phyloP scores from a whole-genome alignment of 257 asterid species.

The Solanum lignicaule region DNA sequence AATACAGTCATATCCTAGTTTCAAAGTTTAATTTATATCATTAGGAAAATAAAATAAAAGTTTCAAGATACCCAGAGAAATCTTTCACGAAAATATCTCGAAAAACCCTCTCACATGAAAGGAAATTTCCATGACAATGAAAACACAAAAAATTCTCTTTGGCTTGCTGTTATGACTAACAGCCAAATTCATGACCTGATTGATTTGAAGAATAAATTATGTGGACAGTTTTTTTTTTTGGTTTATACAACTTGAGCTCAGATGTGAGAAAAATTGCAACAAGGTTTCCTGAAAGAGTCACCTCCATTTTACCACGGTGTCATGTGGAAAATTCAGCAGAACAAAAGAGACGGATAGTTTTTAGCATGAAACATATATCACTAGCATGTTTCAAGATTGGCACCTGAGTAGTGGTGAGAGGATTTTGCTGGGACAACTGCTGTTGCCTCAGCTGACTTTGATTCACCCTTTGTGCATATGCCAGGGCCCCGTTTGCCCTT shows the following conservation, averaged over 20 bases:
- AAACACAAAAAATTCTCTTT: background rate
- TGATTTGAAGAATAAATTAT: background rate
- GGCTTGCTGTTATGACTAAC: conserved; percentile 13
- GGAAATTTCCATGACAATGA: background rate
- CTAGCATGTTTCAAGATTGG: background rate
- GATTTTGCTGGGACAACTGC: conserved; percentile 64
- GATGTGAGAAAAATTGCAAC: background rate
- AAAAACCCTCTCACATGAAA: background rate
- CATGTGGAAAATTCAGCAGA: background rate
- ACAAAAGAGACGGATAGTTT: background rate
- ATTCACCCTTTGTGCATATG: conserved; percentile 39
- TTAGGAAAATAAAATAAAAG: background rate
- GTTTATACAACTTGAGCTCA: background rate
- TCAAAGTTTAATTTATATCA: background rate
- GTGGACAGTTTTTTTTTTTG: background rate
- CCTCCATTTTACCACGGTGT: background rate
- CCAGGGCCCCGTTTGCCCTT: conserved; percentile 52
- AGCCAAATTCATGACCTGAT: background rate
- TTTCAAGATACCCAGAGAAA: background rate
- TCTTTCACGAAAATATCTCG: background rate
- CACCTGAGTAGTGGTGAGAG: conserved; percentile 66
- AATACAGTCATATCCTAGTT: background rate
- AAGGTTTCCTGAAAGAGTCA: background rate
- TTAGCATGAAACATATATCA: background rate
- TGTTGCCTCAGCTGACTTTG: conserved; percentile 67